Percentiles rank a stretch among this genome's conserved stretches.
phyloP scores from a whole-genome alignment of 2,329 filamentous ascomycete species.

The Didymella segeticola region DNA sequence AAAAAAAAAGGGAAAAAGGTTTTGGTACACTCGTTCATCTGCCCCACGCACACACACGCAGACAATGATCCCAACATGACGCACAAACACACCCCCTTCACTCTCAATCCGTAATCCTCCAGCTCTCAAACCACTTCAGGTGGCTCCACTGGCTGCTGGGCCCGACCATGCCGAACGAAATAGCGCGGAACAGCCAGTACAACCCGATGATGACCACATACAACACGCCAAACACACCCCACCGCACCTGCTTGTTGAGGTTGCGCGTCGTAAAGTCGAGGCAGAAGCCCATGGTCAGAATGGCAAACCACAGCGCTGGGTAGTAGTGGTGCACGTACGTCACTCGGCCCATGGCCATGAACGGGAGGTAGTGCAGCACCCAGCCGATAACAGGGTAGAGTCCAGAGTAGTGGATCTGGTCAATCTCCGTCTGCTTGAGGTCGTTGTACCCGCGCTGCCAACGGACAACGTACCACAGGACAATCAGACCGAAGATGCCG shows the following conservation, averaged over 20 bases:
- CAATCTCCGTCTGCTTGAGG: conserved; percentile 78
- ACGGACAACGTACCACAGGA: conserved; percentile 85
- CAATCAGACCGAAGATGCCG: conserved; percentile 72
- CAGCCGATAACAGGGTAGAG: conserved; percentile 92
- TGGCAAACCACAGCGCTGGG: conserved; percentile 96
- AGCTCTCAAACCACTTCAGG: conserved; percentile 90
- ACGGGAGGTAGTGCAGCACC: conserved; percentile 95
- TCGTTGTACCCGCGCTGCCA: conserved; percentile 96
- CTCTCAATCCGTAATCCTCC: conserved; percentile 79
- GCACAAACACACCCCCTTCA: too few relatives aligned
- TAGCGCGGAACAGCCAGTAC: conserved; percentile 89
- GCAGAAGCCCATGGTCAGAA: conserved; percentile 86
- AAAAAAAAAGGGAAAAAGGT: conserved; percentile 9
- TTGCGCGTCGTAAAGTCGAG: conserved; percentile 81
- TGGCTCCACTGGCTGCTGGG: conserved; percentile 83
- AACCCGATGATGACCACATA: conserved; percentile 79
- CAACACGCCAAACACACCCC: conserved; percentile 73
- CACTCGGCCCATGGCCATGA: conserved; percentile 96
- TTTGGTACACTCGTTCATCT: conserved; percentile 13
- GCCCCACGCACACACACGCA: conserved; percentile 4
- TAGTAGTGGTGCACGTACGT: conserved; percentile 99
- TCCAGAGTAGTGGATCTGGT: conserved; percentile 93
- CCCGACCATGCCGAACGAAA: conserved; percentile 96
- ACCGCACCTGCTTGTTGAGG: conserved; percentile 68
- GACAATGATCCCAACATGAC: neutral